Base-by-base conservation (phyloP, 1,284 basidiomycete genomes). In the Salmacisia buchloeana region DNA sequence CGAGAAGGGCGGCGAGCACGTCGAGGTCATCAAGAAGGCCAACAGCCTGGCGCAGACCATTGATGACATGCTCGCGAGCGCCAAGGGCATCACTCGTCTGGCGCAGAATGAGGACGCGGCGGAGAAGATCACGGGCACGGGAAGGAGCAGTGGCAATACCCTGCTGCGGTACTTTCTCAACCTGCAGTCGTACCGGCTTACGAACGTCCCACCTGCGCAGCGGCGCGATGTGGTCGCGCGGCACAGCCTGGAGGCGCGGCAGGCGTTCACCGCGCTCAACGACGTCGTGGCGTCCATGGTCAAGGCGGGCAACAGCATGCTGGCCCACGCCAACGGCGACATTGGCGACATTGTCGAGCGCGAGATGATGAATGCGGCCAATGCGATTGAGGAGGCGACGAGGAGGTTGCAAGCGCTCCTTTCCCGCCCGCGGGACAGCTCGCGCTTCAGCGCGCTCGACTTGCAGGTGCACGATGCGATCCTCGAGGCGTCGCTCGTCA, bases 391-490 rank as follows among this genome's bases (percentile, higher is more conserved):
- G 79, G 85, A 85, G 43, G 96, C 96, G 1, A 98, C 94, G 0
- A 85, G 87, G 78, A 89, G 92, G 63, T 82, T 99, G 45, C 91
- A 94, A 80, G 85, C 89, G 68, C 88, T 98, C 73, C 93, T 97
- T 85, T 84, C 88, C 23, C 88, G 93, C 45, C 92, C 93, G 10
- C 88, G 88, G 69, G 91, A 94, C 80, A 86, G 88, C 2, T 84
- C 84, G 38, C 87, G 90, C 61, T 93, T 89, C 85, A 91, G 86
- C 66, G 90, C 91, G 12, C 86, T 96, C 66, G 94, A 98, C 79
- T 81, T 97, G 18, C 91, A 96, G 81, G 94, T 99, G 58, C 96
- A 99, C 84, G 96, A 99, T 80, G 91, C 94, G 29, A 99, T 99
- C 74, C 86, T 99, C 45, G 85, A 89, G 41, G 90, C 94, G 4